phyloP scores from a whole-genome alignment of 2,329 filamentous ascomycete genomes.

The Aspergillus pseudonomiae region DNA sequence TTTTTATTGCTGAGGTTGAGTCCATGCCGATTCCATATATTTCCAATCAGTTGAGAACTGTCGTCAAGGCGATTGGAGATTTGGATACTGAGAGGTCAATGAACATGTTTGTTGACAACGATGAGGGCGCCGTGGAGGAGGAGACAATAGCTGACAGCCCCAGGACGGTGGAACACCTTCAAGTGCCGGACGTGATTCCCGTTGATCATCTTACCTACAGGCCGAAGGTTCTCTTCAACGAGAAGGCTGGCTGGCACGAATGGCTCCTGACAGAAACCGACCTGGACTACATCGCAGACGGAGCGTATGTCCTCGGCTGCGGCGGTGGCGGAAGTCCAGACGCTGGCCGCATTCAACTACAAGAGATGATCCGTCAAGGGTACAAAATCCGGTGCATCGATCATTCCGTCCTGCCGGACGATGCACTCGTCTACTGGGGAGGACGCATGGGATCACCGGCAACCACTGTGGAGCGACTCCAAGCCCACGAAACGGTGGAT shows the following conservation, averaged over 20 bases:
- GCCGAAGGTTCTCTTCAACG: conserved; percentile 19
- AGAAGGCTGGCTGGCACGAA: not conserved
- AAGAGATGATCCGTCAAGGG: not conserved
- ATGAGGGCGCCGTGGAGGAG: not conserved
- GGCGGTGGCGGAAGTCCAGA: conserved; percentile 8
- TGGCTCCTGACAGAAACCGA: conserved; percentile 19
- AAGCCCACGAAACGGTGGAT: conserved; percentile 55
- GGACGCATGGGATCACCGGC: conserved; percentile 63
- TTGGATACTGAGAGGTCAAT: conserved; percentile 18
- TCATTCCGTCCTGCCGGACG: conserved; percentile 47
- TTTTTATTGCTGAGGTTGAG: conserved; percentile 42
- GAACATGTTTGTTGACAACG: conserved; percentile 28
- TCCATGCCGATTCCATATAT: conserved; percentile 43
- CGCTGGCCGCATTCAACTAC: not conserved
- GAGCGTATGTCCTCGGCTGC: conserved; percentile 20
- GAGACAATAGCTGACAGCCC: not conserved
- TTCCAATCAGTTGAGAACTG: conserved; percentile 28
- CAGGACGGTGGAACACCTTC: no score
- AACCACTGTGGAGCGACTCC: conserved; percentile 63
- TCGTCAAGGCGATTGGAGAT: conserved; percentile 36
- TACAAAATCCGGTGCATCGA: not conserved
- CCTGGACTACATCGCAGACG: conserved; percentile 16
- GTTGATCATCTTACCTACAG: conserved; percentile 23
- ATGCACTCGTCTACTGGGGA: conserved; percentile 56
- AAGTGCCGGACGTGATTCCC: conserved; percentile 7